Percentiles rank a stretch among this genome's conserved stretches.
These are phyloP conservation scores for Grifola frondosa DNA, from an alignment of 1,284 basidiomycete genomes.

Conservation along the genomic window DNA sequence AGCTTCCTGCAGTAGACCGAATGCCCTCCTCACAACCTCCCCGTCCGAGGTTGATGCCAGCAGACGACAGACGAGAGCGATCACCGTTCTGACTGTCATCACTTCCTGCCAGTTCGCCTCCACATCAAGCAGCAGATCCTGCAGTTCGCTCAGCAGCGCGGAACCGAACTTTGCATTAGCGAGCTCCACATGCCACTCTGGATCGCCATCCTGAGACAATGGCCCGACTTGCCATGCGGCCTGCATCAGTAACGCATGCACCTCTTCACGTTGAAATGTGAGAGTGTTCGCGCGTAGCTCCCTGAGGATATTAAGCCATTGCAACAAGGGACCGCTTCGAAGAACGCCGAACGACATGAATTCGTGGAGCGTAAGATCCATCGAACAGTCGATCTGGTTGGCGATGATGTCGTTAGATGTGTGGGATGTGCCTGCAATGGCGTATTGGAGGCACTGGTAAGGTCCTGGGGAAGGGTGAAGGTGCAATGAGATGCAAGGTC, in stretches of 20 bases:
- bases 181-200: conserved; percentile 26
- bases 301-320: conserved; percentile 50
- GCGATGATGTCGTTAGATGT: conserved; percentile 45
- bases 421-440: conserved; percentile 37
- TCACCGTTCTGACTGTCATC: conserved; percentile 36
- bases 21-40: conserved; percentile 11
- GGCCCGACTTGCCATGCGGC: conserved; percentile 44
- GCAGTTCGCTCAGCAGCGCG: conserved; percentile 34
- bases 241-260: conserved; percentile 41
- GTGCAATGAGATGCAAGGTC: conserved; percentile 29
- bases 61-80: conserved; percentile 36
- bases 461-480: conserved; percentile 27
- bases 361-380: conserved; percentile 19
- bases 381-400: conserved; percentile 38
- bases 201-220: conserved; percentile 8
- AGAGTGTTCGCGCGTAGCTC: conserved; percentile 39
- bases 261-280: conserved; percentile 37
- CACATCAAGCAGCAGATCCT: too few relatives aligned
- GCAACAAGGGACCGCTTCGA: conserved; percentile 42
- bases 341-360: conserved; percentile 42
- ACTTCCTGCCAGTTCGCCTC: conserved; percentile 50
- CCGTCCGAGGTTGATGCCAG: conserved; percentile 26
- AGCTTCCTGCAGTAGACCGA: conserved; percentile 29
- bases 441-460: conserved; percentile 39
- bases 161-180: conserved; percentile 30